Base-by-base conservation (phyloP, 768 basidiomycete species). In the Tulasnella sp. region DNA sequence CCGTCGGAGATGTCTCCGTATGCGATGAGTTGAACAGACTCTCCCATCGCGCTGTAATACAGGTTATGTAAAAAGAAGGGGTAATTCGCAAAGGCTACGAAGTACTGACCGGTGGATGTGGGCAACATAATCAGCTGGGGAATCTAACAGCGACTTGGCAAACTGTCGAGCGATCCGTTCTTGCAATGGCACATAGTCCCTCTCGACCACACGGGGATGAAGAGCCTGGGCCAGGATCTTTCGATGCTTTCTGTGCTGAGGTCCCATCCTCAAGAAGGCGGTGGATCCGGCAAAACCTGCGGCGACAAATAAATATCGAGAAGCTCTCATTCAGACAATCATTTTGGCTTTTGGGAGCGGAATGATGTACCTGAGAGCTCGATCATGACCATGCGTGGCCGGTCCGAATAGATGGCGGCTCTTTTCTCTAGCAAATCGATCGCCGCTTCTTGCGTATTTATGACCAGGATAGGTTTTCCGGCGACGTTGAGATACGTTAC, bases 401-500 rank as follows among this genome's bases (percentile, higher is more conserved):
- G 66, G 34, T 72, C 70, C 4, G 71, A 70, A 43, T 71, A 71
- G 34, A 67, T 64, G 21, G 30, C 19, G 0, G 68, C 70, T 13
- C 70, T 63, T 11, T 58, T 64, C 1, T 72, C 71, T 13, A 71
- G 56, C 7, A 71, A 62, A 0, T 70, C 70, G 24, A 59, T 62
- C 19, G 70, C 69, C 42, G 69, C 34, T 49, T 65, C 64, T 26
- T 61, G 54, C n/a, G 68, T 68, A 64, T 63, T 71, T 4, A 71
- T 59, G 58, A 59, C 49, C 23, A 59, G 24, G 27, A 32, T 49
- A 10, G 45, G 32, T 24, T 51, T 21, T 17, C 58, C 58, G 26
- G 38, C 38, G 19, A 62, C n/a, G 34, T 38, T 45, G n/a, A 59
- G 21, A 50, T 42, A 65, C 27, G 51, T 26, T 7, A 65, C 8